These are phyloP conservation scores for Parmelia sp. DNA, from an alignment of 495 filamentous ascomycete species.

Conservation along the genomic window DNA sequence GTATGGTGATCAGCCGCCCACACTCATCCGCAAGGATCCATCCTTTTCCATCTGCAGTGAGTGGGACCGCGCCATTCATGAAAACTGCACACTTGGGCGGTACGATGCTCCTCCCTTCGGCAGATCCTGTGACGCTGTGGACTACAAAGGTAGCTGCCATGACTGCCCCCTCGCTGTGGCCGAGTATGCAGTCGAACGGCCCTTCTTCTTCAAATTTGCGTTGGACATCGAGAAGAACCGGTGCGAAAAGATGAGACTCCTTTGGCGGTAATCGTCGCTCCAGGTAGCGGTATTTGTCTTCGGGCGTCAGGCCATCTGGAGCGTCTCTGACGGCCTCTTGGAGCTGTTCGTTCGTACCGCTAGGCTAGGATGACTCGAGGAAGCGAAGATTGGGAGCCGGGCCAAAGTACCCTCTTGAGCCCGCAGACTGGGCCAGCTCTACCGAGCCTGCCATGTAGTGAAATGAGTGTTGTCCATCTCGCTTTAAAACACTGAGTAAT, in stretches of 20 bases:
- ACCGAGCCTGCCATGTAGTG: slow-evolving; percentile 6
- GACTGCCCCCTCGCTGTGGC: slow-evolving; percentile 4
- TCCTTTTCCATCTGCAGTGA: neutral
- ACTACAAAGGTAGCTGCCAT: neutral
- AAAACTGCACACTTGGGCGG: slow-evolving; percentile 9
- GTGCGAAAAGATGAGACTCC: neutral
- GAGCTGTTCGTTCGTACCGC: neutral
- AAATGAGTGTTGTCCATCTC: slow-evolving; percentile 5
- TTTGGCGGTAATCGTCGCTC: neutral
- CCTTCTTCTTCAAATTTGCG: slow-evolving; percentile 1
- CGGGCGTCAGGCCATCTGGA: neutral
- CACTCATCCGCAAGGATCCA: slow-evolving; percentile 41
- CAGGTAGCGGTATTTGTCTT: neutral
- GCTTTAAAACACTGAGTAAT: neutral
- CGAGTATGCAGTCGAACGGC: slow-evolving; percentile 7
- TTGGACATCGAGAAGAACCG: neutral
- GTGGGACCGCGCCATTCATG: neutral
- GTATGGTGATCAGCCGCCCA: slow-evolving; percentile 42
- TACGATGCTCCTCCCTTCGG: neutral
- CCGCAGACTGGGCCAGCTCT: neutral
- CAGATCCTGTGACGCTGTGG: neutral
- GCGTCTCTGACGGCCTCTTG: neutral
- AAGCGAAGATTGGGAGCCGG: slow-evolving; percentile 1
- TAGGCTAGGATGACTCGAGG: slow-evolving; percentile 1
- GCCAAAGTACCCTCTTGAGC: neutral